A percentile compares a stretch with the other conserved stretches of the same genome.
phyloP scores from a whole-genome alignment of 139 green algal genomes.

The Coelastrella sp. region DNA sequence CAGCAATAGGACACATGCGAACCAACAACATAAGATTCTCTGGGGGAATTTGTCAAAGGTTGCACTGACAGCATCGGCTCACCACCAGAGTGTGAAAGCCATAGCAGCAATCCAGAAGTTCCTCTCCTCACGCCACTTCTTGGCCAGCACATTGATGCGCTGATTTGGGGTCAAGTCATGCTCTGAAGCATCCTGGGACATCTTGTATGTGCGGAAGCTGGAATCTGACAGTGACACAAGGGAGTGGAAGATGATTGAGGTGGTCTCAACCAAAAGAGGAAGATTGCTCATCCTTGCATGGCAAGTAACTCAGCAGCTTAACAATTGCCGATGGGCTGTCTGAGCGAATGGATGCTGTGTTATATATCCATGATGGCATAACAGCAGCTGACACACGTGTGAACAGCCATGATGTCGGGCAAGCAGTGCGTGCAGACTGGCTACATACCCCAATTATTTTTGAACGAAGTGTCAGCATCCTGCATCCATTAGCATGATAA shows the following conservation, averaged over 20 bases:
- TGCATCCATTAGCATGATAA: too few species aligned
- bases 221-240: background rate
- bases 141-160: conserved; percentile 51
- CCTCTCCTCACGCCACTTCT: conserved; percentile 60
- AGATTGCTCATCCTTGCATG: too few species aligned
- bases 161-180: conserved; percentile 45
- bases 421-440: too few species aligned
- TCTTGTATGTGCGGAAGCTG: conserved; percentile 48
- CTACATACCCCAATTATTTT: too few species aligned
- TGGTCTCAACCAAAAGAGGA: background rate
- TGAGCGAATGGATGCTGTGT: too few species aligned
- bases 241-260: background rate
- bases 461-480: too few species aligned
- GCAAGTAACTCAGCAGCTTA: background rate
- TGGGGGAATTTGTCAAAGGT: background rate
- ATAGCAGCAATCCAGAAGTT: conserved; percentile 64
- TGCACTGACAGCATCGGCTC: background rate
- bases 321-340: too few species aligned
- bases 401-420: background rate
- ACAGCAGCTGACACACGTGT: background rate
- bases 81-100: conserved; percentile 52
- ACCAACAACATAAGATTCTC: too few species aligned
- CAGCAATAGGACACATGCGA: too few species aligned
- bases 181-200: background rate
- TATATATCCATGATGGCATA: too few species aligned